Evolutionary conservation across 371 early-diverging fungal genomes (phyloP).

Genomic region (Batkoa obscura): DNA sequence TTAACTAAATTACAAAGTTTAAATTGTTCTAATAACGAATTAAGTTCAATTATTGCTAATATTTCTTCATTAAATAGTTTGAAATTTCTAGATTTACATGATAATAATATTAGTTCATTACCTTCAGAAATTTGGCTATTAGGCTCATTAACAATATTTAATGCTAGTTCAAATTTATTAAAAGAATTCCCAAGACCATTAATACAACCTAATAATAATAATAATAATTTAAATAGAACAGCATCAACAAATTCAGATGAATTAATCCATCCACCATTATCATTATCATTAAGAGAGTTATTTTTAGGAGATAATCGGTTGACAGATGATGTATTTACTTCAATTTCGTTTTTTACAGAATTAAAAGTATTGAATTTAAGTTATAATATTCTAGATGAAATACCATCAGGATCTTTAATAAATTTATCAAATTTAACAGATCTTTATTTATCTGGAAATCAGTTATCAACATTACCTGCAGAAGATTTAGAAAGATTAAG

Average conservation of each 20-base stretch:
- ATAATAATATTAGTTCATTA: conserved; percentile 47
- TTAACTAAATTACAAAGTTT: conserved; percentile 30
- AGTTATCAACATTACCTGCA: conserved; percentile 60
- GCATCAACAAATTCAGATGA: conserved; percentile 9
- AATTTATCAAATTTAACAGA: conserved; percentile 37
- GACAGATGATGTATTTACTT: conserved; percentile 64
- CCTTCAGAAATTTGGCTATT: conserved; percentile 79
- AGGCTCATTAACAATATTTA: conserved; percentile 36
- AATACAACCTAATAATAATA: not conserved
- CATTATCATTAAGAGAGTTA: conserved; percentile 32
- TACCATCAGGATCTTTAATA: conserved; percentile 26
- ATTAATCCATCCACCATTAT: conserved; percentile 27
- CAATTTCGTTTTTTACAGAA: conserved; percentile 46
- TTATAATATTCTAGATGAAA: conserved; percentile 68
- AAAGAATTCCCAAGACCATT: conserved; percentile 24
- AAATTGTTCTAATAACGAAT: conserved; percentile 42
- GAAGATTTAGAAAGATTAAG: conserved; percentile 65
- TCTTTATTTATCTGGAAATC: conserved; percentile 71
- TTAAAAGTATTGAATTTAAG: conserved; percentile 58
- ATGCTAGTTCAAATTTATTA: conserved; percentile 56
- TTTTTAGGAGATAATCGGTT: conserved; percentile 65
- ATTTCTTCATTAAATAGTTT: conserved; percentile 31
- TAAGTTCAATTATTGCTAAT: conserved; percentile 38
- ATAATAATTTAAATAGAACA: not conserved
- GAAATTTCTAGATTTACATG: conserved; percentile 32